Conservation (phyloP, 345 rosid genomes). For the Murraya paniculata region DNA sequence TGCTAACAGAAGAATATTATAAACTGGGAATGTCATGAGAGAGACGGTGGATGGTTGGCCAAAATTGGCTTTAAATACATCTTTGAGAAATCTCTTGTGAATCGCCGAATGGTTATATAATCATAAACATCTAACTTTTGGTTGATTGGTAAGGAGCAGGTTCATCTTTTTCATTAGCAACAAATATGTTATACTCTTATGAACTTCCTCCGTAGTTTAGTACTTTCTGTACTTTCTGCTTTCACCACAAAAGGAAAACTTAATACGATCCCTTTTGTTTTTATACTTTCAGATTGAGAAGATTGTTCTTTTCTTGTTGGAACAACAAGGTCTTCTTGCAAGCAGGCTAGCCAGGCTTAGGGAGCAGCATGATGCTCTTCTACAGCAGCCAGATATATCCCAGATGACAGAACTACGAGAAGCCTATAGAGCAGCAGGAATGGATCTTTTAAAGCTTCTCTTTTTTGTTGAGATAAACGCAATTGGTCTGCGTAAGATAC, state of each 20-base stretch:
- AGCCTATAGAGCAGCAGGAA: slow-evolving; percentile 72
- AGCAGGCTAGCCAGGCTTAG: slow-evolving; percentile 65
- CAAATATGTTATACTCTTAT: neutral
- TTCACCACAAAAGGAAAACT: neutral
- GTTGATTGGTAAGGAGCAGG: neutral
- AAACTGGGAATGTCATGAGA: neutral
- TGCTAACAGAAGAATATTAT: neutral
- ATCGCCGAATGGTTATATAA: neutral
- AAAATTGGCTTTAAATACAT: neutral
- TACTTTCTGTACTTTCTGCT: neutral
- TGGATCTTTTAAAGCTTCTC: slow-evolving; percentile 78
- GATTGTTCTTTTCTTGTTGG: slow-evolving; percentile 89
- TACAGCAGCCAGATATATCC: slow-evolving; percentile 63
- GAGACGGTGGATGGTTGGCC: neutral
- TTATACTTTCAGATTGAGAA: slow-evolving; percentile 75
- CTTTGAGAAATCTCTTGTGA: neutral
- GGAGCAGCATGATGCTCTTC: slow-evolving; percentile 64
- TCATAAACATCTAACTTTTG: neutral
- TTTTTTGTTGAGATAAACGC: slow-evolving; percentile 88
- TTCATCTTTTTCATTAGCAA: neutral
- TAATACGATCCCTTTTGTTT: slow-evolving; percentile 2
- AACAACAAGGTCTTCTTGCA: slow-evolving; percentile 90
- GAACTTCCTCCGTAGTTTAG: neutral
- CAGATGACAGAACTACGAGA: slow-evolving; percentile 64
- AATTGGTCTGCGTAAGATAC: slow-evolving; percentile 86